A percentile compares a stretch with the other conserved stretches of the same genome.
phyloP scores from a whole-genome alignment of 305 asterid genomes.

The Fraxinus angustifolia region DNA sequence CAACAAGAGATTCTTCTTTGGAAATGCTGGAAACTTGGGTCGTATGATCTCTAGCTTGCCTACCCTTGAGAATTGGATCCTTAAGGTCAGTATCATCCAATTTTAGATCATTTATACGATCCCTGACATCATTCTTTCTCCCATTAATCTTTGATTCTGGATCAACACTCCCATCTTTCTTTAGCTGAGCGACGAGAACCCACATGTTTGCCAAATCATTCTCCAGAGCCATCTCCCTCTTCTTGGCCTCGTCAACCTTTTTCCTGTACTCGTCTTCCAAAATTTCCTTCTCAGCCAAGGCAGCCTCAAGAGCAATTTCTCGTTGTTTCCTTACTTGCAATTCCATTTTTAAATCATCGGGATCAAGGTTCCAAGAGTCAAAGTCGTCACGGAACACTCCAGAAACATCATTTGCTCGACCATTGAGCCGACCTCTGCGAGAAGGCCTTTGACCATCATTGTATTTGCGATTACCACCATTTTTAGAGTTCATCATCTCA shows the following conservation, averaged over 20 bases:
- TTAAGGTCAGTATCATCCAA: slow-evolving; percentile 33
- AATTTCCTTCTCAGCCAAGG: slow-evolving; percentile 74
- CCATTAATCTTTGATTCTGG: slow-evolving; percentile 44
- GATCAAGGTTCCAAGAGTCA: slow-evolving; percentile 71
- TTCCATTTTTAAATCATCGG: slow-evolving; percentile 75
- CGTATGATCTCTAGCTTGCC: slow-evolving; percentile 33
- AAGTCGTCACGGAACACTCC: slow-evolving; percentile 57
- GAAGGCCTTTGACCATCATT: slow-evolving; percentile 46
- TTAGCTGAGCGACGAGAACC: slow-evolving; percentile 96
- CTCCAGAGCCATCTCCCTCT: slow-evolving; percentile 79
- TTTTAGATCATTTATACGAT: slow-evolving; percentile 35
- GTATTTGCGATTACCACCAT: slow-evolving; percentile 49
- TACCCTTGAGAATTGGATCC: slow-evolving; percentile 34
- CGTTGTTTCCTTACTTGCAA: slow-evolving; percentile 80
- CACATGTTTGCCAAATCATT: slow-evolving; percentile 98
- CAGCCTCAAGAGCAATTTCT: slow-evolving; percentile 79
- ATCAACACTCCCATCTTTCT: slow-evolving; percentile 52
- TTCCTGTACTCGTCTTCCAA: slow-evolving; percentile 74
- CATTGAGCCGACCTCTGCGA: slow-evolving; percentile 56
- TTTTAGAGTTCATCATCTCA: slow-evolving; percentile 52
- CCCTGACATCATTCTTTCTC: slow-evolving; percentile 32
- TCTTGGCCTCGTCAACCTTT: slow-evolving; percentile 76
- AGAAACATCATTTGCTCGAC: slow-evolving; percentile 49
- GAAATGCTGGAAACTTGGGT: slow-evolving; percentile 33
- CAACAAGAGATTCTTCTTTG: slow-evolving; percentile 81